Evolutionary conservation across 345 rosid genomes (phyloP).

Genomic region (Syzygium aromaticum): DNA sequence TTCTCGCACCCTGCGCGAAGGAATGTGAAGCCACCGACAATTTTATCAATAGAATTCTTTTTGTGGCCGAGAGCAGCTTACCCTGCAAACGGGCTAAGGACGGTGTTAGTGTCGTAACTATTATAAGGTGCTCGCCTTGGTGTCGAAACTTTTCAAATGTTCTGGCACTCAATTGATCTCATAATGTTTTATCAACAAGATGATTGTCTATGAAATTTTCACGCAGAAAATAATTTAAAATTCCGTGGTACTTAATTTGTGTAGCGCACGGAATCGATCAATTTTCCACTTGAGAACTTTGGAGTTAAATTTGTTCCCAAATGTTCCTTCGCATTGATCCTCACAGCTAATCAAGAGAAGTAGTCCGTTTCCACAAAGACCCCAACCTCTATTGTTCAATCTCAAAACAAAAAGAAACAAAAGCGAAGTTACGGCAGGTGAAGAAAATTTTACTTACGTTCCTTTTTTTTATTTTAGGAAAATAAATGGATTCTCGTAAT

Average conservation of each 20-base stretch:
- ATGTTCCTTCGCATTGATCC: background rate
- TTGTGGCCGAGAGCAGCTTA: background rate
- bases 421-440: background rate
- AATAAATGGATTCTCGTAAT: too few species aligned
- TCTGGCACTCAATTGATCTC: background rate
- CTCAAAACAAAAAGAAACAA: background rate
- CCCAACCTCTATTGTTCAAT: background rate
- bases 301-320: background rate
- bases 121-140: background rate
- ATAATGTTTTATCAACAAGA: background rate
- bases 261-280: background rate
- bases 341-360: background rate
- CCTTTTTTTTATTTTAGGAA: background rate
- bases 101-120: background rate
- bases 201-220: background rate
- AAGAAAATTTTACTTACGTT: background rate
- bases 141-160: background rate
- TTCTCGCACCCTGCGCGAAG: background rate
- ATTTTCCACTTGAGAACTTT: background rate
- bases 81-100: background rate
- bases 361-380: background rate
- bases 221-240: background rate
- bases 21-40: background rate
- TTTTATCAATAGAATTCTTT: accelerated
- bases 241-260: background rate